Evolutionary conservation across 768 basidiomycete genomes (phyloP).

Genomic region (Mycena galopus): DNA sequence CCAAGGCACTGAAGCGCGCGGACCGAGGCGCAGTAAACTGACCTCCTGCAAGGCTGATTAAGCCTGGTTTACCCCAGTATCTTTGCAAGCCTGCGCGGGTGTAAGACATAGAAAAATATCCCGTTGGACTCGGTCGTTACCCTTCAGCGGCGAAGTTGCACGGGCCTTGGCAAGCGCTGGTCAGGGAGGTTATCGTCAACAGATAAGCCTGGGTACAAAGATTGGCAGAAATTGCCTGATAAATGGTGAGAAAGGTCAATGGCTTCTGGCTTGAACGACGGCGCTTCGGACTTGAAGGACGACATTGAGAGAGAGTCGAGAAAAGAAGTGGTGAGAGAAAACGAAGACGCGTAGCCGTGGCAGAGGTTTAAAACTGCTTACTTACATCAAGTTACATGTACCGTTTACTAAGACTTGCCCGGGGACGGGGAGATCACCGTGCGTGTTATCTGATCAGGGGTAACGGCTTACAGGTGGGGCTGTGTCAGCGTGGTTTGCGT

Average conservation of each 20-base stretch:
- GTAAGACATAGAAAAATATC: neutral
- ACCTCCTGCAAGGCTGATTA: constrained; percentile 79
- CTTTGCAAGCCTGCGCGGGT: constrained; percentile 58
- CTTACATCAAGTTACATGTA: too few species aligned
- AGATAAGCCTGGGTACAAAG: neutral
- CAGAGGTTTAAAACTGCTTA: too few species aligned
- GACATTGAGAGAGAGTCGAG: constrained; percentile 35
- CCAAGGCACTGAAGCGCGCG: too few species aligned
- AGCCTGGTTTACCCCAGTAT: constrained; percentile 65
- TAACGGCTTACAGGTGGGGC: too few species aligned
- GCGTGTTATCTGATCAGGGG: too few species aligned
- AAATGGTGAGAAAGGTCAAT: constrained; percentile 83
- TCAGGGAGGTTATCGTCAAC: constrained; percentile 57
- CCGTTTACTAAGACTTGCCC: too few species aligned
- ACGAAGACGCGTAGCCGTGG: neutral
- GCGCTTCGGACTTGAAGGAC: neutral
- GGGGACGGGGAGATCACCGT: too few species aligned
- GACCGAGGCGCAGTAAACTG: too few species aligned
- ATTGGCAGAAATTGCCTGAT: constrained; percentile 46
- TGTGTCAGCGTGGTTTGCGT: too few species aligned
- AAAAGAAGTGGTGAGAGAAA: constrained; percentile 9
- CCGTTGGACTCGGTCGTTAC: neutral
- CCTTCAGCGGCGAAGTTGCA: constrained; percentile 69
- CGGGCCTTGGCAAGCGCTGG: constrained; percentile 65
- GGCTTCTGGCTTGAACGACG: constrained; percentile 50